Conservation (phyloP, 1,284 basidiomycete species). For the Rhodotorula sp. region DNA sequence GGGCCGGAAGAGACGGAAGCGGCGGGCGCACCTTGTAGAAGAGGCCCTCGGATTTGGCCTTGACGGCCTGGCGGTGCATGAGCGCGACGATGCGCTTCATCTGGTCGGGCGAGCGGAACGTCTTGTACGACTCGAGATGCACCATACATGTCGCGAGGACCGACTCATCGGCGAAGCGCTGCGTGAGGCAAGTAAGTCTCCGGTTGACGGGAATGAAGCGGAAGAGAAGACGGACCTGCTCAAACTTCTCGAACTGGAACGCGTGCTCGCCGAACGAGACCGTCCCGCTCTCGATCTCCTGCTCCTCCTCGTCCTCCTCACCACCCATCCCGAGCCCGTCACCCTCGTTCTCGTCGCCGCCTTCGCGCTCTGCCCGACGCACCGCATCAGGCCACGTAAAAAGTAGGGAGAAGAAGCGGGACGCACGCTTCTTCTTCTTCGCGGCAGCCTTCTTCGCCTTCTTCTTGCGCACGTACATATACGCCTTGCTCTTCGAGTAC, state of each 20-base stretch:
- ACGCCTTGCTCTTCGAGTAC: constrained; percentile 71
- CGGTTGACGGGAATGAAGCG: background rate
- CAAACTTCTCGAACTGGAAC: constrained; percentile 85
- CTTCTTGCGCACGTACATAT: constrained; percentile 73
- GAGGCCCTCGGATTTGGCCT: constrained; percentile 82
- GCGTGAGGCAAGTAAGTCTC: background rate
- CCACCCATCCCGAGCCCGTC: constrained; percentile 31
- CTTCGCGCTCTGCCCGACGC: background rate
- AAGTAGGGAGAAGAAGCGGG: accelerated
- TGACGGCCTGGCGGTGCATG: constrained; percentile 84
- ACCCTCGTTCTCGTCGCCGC: constrained; percentile 16
- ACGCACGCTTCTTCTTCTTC: constrained; percentile 49
- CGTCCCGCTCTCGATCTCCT: constrained; percentile 53
- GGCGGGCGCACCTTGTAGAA: constrained; percentile 75
- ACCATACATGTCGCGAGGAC: constrained; percentile 77
- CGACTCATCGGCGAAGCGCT: constrained; percentile 82
- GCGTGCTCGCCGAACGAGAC: constrained; percentile 71
- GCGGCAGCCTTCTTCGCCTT: constrained; percentile 61
- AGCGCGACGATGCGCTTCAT: constrained; percentile 83
- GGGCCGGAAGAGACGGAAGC: background rate
- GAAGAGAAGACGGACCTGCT: constrained; percentile 63
- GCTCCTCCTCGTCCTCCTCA: constrained; percentile 57
- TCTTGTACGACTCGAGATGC: constrained; percentile 72
- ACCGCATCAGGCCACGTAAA: background rate
- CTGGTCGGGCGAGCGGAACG: constrained; percentile 73